Evolutionary conservation across 2,329 filamentous ascomycete genomes (phyloP).

Genomic region (Aspergillus awamori): DNA sequence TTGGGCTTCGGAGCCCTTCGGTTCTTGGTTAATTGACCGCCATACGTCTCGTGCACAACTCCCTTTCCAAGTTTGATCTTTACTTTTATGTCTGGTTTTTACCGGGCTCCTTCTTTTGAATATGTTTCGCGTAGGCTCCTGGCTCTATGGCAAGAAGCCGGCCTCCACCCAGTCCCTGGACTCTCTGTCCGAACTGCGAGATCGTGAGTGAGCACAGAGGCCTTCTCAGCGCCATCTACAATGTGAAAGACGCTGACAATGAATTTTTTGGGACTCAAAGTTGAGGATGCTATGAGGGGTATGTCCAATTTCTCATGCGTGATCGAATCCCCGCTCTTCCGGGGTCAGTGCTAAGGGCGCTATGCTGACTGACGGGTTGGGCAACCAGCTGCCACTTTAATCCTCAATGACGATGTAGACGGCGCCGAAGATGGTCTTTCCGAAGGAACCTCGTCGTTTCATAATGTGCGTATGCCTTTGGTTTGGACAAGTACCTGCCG

Average conservation of each 20-base stretch:
- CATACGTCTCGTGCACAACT: slow-evolving; percentile 10
- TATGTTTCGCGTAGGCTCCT: slow-evolving; percentile 49
- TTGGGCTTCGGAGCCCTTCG: slow-evolving; percentile 23
- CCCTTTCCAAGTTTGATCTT: background rate
- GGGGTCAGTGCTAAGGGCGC: background rate
- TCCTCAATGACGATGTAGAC: slow-evolving; percentile 89
- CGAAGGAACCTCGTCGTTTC: slow-evolving; percentile 80
- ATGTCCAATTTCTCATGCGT: slow-evolving; percentile 19
- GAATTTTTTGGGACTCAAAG: slow-evolving; percentile 23
- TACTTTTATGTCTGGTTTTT: background rate
- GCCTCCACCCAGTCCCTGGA: slow-evolving; percentile 59
- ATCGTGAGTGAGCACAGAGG: slow-evolving; percentile 38
- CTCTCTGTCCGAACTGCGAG: slow-evolving; percentile 59
- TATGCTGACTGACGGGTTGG: slow-evolving; percentile 7
- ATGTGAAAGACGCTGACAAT: slow-evolving; percentile 24
- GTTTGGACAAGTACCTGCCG: background rate
- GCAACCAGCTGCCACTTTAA: slow-evolving; percentile 62
- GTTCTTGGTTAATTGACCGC: slow-evolving; percentile 12
- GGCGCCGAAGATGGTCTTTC: slow-evolving; percentile 74
- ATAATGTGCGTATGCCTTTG: slow-evolving; percentile 58
- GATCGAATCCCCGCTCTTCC: slow-evolving; percentile 9
- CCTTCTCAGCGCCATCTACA: background rate
- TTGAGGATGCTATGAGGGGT: slow-evolving; percentile 50
- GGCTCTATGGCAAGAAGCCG: slow-evolving; percentile 49
- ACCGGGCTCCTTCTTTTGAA: background rate